Base-by-base conservation (phyloP, 345 rosid species). In the Moricandia arvensis region DNA sequence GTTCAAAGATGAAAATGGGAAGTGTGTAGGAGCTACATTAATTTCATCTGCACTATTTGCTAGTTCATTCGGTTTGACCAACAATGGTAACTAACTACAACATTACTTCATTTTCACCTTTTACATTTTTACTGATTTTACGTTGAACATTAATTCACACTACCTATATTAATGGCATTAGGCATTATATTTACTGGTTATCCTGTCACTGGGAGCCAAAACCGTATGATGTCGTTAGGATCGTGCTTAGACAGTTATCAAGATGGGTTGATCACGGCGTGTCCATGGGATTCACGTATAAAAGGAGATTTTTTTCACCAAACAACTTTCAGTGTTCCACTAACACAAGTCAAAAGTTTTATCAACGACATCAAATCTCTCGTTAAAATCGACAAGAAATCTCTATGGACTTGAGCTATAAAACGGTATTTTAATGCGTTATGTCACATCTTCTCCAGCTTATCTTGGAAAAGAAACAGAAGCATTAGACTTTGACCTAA, bases 401-500 rank as follows among this genome's bases (percentile, higher is more conserved):
- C 89, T 90, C 0, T 93, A 96, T 26, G 85, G 54, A 0, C 34
- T 85, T 1, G 94, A 90, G 21, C 77, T 34, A 27, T 83, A 80
- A 82, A 84, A 86, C 57, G 96, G 94, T 16, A 79, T 92, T 53
- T 90, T 88, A 29, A 83, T 93, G 84, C 89, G 93, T 0, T 93
- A 93, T 31, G 91, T 90, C 24, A 21, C 24, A 21, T 21, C 24
- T 21, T 21, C 24, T 21, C 24, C 24, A 21, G 24, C 24, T 21
- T 21, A 21, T 21, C 24, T 21, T 21, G 24, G 24, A 21, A 21
- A 21, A 21, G 24, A 21, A 21, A 21, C 24, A 21, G 24, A 21
- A 21, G 24, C 24, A 0, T 21, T 21, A 21, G 24, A 21, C 33
- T 30, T 30, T 30, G 33, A 30, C 33, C 33, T 30, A 30, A 30